These are phyloP conservation scores for Recurvomyces mirabilis DNA, from an alignment of 495 filamentous ascomycete species.

Conservation along the genomic window DNA sequence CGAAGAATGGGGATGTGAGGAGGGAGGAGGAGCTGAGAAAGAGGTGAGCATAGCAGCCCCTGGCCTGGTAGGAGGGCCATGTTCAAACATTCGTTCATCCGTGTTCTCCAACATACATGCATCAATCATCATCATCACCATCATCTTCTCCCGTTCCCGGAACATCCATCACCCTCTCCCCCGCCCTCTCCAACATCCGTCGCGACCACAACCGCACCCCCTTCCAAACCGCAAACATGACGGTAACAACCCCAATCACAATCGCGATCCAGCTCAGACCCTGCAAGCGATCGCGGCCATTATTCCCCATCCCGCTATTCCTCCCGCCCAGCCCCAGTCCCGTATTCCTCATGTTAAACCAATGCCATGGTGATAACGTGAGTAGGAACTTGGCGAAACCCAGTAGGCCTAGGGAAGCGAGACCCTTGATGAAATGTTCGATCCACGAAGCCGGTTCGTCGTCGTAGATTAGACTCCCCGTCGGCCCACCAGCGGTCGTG, in stretches of 20 bases:
- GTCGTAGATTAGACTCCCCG: conserved; percentile 19
- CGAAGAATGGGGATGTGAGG: neutral
- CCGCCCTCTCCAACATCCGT: conserved; percentile 58
- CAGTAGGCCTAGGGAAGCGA: conserved; percentile 71
- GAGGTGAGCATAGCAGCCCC: neutral
- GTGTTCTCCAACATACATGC: too few species aligned
- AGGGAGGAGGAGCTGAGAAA: neutral
- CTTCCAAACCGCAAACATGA: conserved; percentile 74
- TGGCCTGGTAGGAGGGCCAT: neutral
- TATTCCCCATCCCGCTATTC: conserved; percentile 38
- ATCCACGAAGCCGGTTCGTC: conserved; percentile 51
- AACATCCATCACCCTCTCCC: conserved; percentile 72
- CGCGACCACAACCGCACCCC: conserved; percentile 59
- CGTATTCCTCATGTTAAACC: conserved; percentile 55
- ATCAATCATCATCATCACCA: conserved; percentile 40
- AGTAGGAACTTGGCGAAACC: conserved; percentile 76
- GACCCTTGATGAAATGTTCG: conserved; percentile 77
- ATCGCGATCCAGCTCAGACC: conserved; percentile 67
- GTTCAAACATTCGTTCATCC: neutral
- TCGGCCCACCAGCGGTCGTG: conserved; percentile 25
- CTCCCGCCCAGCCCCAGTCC: conserved; percentile 38
- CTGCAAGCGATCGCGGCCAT: conserved; percentile 61
- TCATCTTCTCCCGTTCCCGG: conserved; percentile 63
- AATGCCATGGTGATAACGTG: conserved; percentile 61
- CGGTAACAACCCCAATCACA: conserved; percentile 66